Evolutionary conservation across 225 moss, liverwort and hornwort species (phyloP).

Genomic region (Physcomitrellopsis africana): DNA sequence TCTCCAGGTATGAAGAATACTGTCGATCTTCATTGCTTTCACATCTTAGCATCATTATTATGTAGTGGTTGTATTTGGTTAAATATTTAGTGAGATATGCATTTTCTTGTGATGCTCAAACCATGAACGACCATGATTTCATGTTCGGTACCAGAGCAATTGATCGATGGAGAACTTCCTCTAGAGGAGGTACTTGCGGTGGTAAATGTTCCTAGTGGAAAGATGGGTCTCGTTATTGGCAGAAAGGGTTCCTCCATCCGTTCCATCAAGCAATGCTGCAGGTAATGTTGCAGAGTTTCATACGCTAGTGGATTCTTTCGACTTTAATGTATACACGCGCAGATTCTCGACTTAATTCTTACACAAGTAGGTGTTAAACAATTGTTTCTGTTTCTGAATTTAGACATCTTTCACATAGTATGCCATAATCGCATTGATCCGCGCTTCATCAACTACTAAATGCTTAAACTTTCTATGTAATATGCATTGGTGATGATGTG

Average conservation of each 20-base stretch:
- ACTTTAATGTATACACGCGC: background rate
- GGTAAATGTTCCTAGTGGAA: conserved; percentile 75
- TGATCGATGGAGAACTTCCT: conserved; percentile 39
- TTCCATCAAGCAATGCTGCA: conserved; percentile 86
- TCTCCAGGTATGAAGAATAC: conserved; percentile 53
- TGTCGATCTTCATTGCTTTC: conserved; percentile 1
- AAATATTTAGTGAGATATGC: conserved; percentile 2
- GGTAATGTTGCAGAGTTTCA: conserved; percentile 38
- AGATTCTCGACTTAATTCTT: conserved; percentile 19
- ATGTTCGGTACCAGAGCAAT: conserved; percentile 47
- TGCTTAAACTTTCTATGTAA: background rate
- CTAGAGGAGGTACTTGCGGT: conserved; percentile 80
- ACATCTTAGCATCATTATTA: background rate
- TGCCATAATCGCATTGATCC: conserved; percentile 7
- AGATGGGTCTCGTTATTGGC: conserved; percentile 94
- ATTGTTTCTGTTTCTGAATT: background rate
- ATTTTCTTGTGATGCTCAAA: background rate
- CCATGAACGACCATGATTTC: conserved; percentile 15
- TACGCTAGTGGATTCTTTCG: conserved; percentile 1
- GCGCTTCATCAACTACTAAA: conserved; percentile 9
- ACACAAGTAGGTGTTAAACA: background rate
- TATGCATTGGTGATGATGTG: background rate
- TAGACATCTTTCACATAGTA: background rate
- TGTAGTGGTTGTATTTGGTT: background rate
- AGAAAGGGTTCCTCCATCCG: conserved; percentile 85